phyloP scores from a whole-genome alignment of 108 stramenopile species.

The Aurantiochytrium sp. region DNA sequence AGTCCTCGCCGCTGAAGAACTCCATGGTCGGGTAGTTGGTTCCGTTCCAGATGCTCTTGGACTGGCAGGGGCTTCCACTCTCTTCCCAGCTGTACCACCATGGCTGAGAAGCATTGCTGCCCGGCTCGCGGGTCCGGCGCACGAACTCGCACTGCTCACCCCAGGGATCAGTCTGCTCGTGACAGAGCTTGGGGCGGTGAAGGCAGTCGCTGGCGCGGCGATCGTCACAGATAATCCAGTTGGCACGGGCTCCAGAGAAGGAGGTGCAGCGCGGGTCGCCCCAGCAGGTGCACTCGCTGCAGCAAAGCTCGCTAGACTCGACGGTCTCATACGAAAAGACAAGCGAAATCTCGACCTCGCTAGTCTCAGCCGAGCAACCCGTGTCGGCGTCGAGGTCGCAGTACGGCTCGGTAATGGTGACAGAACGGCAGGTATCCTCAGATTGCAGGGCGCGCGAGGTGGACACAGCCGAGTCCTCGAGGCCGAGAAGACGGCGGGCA shows the following conservation, averaged over 20 bases:
- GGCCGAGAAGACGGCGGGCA: background rate
- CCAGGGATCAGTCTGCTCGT: background rate
- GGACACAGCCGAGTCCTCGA: background rate
- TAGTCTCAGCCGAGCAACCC: background rate
- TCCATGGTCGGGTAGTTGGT: background rate
- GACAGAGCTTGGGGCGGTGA: background rate
- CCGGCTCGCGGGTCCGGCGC: background rate
- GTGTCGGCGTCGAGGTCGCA: background rate
- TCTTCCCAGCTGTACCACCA: background rate
- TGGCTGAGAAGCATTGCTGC: background rate
- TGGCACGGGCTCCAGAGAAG: background rate
- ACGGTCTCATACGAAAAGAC: background rate
- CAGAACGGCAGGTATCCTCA: background rate
- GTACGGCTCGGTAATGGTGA: background rate
- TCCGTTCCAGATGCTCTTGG: background rate
- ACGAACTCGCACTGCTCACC: background rate
- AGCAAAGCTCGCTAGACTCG: background rate
- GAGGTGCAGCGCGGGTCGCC: background rate
- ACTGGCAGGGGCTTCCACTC: background rate
- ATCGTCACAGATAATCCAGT: constrained; percentile 9
- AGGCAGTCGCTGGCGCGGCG: background rate
- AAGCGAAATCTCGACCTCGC: background rate
- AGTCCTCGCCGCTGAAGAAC: background rate
- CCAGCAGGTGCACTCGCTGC: background rate
- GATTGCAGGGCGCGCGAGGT: background rate